Base-by-base conservation (phyloP, 2,329 filamentous ascomycete species). In the Penicillium sp. region DNA sequence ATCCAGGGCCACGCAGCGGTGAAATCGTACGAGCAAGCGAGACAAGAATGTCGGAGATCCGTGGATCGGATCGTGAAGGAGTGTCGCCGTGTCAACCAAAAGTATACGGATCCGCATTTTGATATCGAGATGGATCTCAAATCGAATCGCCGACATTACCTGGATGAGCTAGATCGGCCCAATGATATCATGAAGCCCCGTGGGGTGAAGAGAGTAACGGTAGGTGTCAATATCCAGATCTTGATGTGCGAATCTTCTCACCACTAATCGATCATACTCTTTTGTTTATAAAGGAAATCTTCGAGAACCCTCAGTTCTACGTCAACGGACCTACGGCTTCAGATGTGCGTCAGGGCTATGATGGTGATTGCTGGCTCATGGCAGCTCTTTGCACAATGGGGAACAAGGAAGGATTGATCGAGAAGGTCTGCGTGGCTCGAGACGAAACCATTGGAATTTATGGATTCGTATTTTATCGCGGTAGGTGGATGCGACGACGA, bases 301-400 rank as follows among this genome's bases (percentile, higher is more conserved):
- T 91, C 55, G 86, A 89, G 43, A 74, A 80, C 0, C 86, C 88
- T 1, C 73, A 79, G 51, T 93, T 95, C 65, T 93, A 81, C 62
- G 82, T 89, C 51, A 85, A 90, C 54, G 85, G 86, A 0, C 83
- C 86, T 2, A 84, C 81, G 7, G 84, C 86, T 13, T 85, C 84
- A 54, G 88, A 94, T 66, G 84, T 94, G 18, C 79, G 85, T 29
- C 88, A 93, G 65, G 88, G 88, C 1, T 77, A 79, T 7, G 82
- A 85, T 53, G 88, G 88, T 2, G 87, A 95, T 62, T 94, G 89
- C 66, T 95, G 88, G 88, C 80, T 93, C 48, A 82, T 95, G 73
- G 85, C 89, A 5, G 86, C 87, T 1, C 68, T 94, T 37, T 88
- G 84, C 52, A 88, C 86, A 0, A 76, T 94, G 52, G 84, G 82